A percentile compares a stretch with the other conserved stretches of the same genome.
These are phyloP conservation scores for Artemisia argyi DNA, from an alignment of 129 eudicot genomes.

Conservation along the genomic window DNA sequence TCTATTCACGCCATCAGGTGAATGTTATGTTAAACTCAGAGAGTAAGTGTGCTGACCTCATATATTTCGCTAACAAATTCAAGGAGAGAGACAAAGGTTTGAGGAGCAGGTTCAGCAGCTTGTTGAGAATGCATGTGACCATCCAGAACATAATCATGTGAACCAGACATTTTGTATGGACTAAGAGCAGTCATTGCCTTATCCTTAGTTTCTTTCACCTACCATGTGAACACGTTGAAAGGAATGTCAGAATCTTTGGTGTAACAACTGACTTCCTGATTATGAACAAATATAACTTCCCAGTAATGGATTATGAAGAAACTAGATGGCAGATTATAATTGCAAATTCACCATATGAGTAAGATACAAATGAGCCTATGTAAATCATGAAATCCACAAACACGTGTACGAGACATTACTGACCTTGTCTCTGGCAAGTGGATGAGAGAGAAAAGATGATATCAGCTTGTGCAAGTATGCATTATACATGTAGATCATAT, in stretches of 20 bases:
- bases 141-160: constrained; percentile 48
- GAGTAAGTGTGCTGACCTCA: constrained; percentile 52
- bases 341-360: constrained; percentile 7
- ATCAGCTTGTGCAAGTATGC: constrained; percentile 93
- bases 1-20: not conserved
- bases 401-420: constrained; percentile 18
- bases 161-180: constrained; percentile 57
- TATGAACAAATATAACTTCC: no score
- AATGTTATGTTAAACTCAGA: not conserved
- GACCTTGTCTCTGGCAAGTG: constrained; percentile 99
- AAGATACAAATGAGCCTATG: not conserved
- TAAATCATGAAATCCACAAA: constrained; percentile 1
- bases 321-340: not conserved
- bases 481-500: constrained; percentile 86
- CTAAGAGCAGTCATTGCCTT: constrained; percentile 80
- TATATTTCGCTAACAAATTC: constrained; percentile 96
- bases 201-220: constrained; percentile 95
- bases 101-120: constrained; percentile 45
- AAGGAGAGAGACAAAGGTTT: constrained; percentile 78
- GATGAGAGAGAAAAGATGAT: constrained; percentile 87
- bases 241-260: constrained; percentile 5
- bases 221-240: constrained; percentile 13
- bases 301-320: no score
- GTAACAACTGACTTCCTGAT: no score
- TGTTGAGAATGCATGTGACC: constrained; percentile 48